Percentiles rank a stretch among this genome's conserved stretches.
phyloP scores from a whole-genome alignment of 2,329 filamentous ascomycete genomes.

The Colletotrichum trifolii region DNA sequence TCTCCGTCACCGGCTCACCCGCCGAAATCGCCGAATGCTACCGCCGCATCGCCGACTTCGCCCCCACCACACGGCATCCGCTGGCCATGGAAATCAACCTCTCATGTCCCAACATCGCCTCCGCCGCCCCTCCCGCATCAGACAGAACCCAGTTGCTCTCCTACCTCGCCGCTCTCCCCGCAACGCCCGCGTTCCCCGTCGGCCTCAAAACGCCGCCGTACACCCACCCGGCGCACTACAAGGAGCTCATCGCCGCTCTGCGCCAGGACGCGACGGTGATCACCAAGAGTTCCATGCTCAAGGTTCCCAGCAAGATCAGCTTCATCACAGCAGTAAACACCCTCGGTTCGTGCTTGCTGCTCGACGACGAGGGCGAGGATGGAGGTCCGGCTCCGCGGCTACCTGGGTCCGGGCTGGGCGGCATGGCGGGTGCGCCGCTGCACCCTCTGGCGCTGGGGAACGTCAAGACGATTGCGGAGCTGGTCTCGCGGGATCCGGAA shows the following conservation, averaged over 20 bases:
- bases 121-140: slow-evolving; percentile 78
- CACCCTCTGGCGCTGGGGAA: slow-evolving; percentile 82
- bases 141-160: slow-evolving; percentile 58
- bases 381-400: slow-evolving; percentile 48
- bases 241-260: slow-evolving; percentile 65
- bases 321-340: slow-evolving; percentile 82
- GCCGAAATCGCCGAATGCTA: slow-evolving; percentile 69
- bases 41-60: slow-evolving; percentile 54
- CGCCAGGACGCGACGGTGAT: slow-evolving; percentile 31
- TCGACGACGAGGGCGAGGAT: slow-evolving; percentile 47
- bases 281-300: slow-evolving; percentile 25
- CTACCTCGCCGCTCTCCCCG: slow-evolving; percentile 65
- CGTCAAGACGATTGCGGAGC: slow-evolving; percentile 71
- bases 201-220: slow-evolving; percentile 84
- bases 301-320: slow-evolving; percentile 51
- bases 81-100: slow-evolving; percentile 82
- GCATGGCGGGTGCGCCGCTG: slow-evolving; percentile 77
- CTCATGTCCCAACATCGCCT: slow-evolving; percentile 80
- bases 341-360: slow-evolving; percentile 74
- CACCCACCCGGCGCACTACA: slow-evolving; percentile 75
- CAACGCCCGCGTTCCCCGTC: slow-evolving; percentile 50
- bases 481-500: slow-evolving; percentile 63
- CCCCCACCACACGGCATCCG: slow-evolving; percentile 52
- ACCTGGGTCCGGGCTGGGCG: slow-evolving; percentile 70
- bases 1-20: slow-evolving; percentile 76